Conservation (phyloP, 2,329 filamentous ascomycete species). For the Fusarium graminum region DNA sequence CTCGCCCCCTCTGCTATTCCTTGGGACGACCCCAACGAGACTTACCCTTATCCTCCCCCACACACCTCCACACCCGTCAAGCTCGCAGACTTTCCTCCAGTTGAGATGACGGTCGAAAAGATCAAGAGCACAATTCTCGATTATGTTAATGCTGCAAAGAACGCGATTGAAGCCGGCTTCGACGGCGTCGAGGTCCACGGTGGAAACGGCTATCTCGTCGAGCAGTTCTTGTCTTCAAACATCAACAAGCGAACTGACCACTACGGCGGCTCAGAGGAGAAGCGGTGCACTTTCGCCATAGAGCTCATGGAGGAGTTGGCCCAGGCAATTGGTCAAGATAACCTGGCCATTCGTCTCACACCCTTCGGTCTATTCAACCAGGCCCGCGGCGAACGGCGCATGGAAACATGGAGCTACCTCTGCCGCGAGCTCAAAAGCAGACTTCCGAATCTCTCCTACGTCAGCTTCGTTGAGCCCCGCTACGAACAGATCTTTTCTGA, state of each 20-base stretch:
- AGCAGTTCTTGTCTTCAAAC: conserved; percentile 57
- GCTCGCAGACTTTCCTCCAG: conserved; percentile 50
- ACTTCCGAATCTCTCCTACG: conserved; percentile 62
- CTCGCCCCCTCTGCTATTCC: conserved; percentile 58
- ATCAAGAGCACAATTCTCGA: conserved; percentile 51
- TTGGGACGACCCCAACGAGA: conserved; percentile 60
- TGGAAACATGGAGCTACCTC: conserved; percentile 66
- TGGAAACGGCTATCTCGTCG: conserved; percentile 57
- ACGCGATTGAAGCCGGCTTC: conserved; percentile 67
- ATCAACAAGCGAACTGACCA: conserved; percentile 54
- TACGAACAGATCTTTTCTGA: conserved; percentile 66
- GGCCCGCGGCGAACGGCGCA: conserved; percentile 61
- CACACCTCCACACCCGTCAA: conserved; percentile 56
- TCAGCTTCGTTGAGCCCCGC: conserved; percentile 68
- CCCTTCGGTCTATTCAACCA: conserved; percentile 67
- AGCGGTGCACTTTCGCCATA: conserved; percentile 64
- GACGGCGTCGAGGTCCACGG: conserved; percentile 59
- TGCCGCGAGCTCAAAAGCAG: conserved; percentile 62
- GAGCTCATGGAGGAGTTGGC: conserved; percentile 65
- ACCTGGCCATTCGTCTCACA: conserved; percentile 60
- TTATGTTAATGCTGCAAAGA: conserved; percentile 52
- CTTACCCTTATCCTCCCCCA: conserved; percentile 55
- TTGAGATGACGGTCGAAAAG: conserved; percentile 58
- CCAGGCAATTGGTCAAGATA: conserved; percentile 59
- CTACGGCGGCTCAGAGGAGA: conserved; percentile 53